Percentiles rank a stretch among this genome's conserved stretches.
phyloP scores from a whole-genome alignment of 345 rosid genomes.

The Citrus australasica region DNA sequence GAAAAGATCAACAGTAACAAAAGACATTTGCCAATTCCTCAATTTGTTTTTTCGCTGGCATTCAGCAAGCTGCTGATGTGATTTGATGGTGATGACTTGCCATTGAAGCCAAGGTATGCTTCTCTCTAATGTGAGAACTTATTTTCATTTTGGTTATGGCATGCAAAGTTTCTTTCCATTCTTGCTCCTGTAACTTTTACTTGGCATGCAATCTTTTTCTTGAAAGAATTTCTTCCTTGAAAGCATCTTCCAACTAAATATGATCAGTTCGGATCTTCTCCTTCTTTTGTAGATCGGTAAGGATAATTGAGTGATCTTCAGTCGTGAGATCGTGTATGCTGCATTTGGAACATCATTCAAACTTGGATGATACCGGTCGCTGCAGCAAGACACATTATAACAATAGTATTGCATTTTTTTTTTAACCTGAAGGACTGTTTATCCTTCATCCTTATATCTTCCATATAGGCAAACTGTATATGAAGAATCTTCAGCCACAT shows the following conservation, averaged over 20 bases:
- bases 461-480: not conserved
- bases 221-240: not conserved
- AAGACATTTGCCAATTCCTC: no score
- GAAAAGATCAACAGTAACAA: no score
- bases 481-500: not conserved
- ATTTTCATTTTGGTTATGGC: not conserved
- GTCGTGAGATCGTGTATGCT: not conserved
- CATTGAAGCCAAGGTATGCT: not conserved
- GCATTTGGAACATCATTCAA: not conserved
- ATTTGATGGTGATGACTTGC: not conserved
- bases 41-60: no score
- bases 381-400: not conserved
- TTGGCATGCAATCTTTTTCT: not conserved
- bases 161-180: not conserved
- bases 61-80: no score
- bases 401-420: no score
- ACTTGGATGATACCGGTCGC: not conserved
- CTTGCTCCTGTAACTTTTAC: not conserved
- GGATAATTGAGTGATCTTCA: not conserved
- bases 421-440: not conserved
- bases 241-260: not conserved
- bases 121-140: not conserved
- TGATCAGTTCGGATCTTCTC: not conserved
- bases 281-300: not conserved
- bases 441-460: not conserved